phyloP scores from a whole-genome alignment of 495 filamentous ascomycete species.

The Penicillium cosmopolitanum region DNA sequence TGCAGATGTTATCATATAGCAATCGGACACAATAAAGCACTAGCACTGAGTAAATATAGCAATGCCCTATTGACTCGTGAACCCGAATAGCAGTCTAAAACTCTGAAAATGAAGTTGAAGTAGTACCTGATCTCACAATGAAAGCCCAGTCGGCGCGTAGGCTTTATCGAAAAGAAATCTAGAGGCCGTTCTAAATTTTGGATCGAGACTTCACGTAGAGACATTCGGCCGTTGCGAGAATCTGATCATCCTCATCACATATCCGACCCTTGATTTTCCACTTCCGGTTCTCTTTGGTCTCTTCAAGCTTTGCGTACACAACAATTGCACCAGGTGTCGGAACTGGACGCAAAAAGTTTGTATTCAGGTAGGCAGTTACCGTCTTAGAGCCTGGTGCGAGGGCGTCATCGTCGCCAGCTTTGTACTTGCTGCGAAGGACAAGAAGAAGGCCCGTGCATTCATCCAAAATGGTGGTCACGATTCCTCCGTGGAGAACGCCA shows the following conservation, averaged over 20 bases:
- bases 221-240: conserved; percentile 49
- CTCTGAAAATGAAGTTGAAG: no score
- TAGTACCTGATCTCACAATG: no score
- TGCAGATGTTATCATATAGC: no score
- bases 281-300: conserved; percentile 48
- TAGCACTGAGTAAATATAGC: no score
- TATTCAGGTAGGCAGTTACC: conserved; percentile 63
- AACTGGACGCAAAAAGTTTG: conserved; percentile 56
- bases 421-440: conserved; percentile 8
- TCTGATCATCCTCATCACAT: conserved; percentile 38
- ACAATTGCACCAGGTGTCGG: conserved; percentile 56
- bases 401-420: conserved; percentile 10
- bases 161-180: background rate
- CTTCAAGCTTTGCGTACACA: conserved; percentile 43
- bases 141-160: background rate
- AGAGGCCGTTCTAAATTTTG: conserved; percentile 19
- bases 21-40: no score
- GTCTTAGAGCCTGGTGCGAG: background rate
- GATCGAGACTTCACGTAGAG: conserved; percentile 46
- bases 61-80: no score
- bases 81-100: no score
- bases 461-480: conserved; percentile 63
- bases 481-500: conserved; percentile 48
- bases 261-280: conserved; percentile 47
- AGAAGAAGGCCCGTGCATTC: conserved; percentile 56